Conservation (phyloP, 345 rosid genomes). For the Garcia nutans region DNA sequence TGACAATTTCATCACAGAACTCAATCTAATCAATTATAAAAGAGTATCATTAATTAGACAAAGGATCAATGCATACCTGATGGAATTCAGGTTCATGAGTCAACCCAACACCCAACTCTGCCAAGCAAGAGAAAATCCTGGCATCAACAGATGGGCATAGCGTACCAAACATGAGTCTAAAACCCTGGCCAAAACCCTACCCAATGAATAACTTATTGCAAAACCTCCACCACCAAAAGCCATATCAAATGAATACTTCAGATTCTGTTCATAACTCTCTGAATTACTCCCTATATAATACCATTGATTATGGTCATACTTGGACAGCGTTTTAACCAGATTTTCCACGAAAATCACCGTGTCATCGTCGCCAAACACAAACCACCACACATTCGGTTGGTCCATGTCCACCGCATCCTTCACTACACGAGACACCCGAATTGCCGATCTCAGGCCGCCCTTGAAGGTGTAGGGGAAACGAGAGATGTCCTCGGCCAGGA, state of each 20-base stretch:
- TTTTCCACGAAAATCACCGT: conserved; percentile 85
- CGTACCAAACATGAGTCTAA: conserved; percentile 78
- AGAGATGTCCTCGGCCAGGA: conserved; percentile 60
- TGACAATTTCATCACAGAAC: no score
- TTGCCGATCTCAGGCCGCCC: conserved; percentile 72
- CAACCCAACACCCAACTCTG: conserved; percentile 77
- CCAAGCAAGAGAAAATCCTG: conserved; percentile 81
- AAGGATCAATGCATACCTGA: conserved; percentile 51
- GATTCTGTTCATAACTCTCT: conserved; percentile 78
- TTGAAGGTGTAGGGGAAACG: conserved; percentile 69
- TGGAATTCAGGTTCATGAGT: conserved; percentile 93
- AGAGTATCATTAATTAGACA: background rate
- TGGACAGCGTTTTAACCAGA: conserved; percentile 60
- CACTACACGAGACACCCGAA: conserved; percentile 82
- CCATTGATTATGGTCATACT: conserved; percentile 76
- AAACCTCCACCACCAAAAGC: conserved; percentile 96
- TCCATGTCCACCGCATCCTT: conserved; percentile 71
- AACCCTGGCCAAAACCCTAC: conserved; percentile 54
- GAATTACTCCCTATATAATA: conserved; percentile 77
- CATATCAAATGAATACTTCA: conserved; percentile 79
- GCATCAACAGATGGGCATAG: conserved; percentile 73
- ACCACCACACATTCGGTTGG: conserved; percentile 70
- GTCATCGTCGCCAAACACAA: conserved; percentile 91
- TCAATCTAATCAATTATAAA: background rate
- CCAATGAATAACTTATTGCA: conserved; percentile 68